Base-by-base conservation (phyloP, 495 filamentous ascomycete species). In the Acidomyces sp. region DNA sequence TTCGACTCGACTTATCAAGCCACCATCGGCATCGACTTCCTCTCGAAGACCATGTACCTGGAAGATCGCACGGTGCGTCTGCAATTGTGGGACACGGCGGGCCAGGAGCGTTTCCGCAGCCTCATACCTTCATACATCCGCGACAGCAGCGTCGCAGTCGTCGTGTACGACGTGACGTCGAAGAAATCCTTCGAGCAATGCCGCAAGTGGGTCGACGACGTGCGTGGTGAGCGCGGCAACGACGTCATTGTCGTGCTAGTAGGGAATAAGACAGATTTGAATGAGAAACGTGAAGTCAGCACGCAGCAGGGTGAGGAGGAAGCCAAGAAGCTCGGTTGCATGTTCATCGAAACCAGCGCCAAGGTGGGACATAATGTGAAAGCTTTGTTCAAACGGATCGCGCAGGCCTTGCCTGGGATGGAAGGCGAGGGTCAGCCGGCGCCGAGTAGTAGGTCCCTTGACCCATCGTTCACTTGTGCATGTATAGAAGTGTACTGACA, bases 1-100 rank as follows among this genome's bases (percentile, higher is more conserved):
- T 97, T 97, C 73, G 92, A 97, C 70, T 94, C 93, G 67, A 96
- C 87, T 74, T 97, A 97, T 64, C 90, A 97, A 65, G 90, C 90
- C 31, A 97, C 90, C 39, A 97, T 97, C 56, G 90, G 90, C 59
- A 97, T 97, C 65, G 90, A 97, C 67, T 97, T 97, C 58, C 77
- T 97, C 48, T 95, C 87, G 49, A 97, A 97, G 85, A 97, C 90
- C 18, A 97, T 97, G 90, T 97, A 97, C 63, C 82, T 97, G 31
- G 90, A 97, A 69, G 90, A 97, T 62, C 76, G 90, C 52, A 97
- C 90, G 26, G 92, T 97, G 25, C 85, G 90, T 52, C 70, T 97
- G 58, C 90, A 97, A 51, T 76, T 97, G 45, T 97, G 90, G 90
- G 90, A 97, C 59, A 97, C 90, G 4, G 90, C 90, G 31, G 90